These are phyloP conservation scores for Neoboletus brunneissimus DNA, from an alignment of 768 basidiomycete species.

Conservation along the genomic window DNA sequence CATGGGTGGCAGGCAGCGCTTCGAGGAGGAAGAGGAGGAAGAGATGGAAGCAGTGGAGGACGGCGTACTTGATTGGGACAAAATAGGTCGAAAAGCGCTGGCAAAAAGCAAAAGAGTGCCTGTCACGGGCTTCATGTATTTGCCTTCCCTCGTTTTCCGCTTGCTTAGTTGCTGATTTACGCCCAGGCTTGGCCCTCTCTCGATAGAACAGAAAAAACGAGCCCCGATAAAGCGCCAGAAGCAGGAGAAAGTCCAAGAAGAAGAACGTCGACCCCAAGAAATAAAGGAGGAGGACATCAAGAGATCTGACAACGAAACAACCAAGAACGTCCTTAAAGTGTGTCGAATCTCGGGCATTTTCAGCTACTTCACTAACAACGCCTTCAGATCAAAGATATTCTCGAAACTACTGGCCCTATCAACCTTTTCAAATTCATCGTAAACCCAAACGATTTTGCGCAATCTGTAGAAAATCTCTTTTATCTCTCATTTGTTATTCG, in stretches of 20 bases:
- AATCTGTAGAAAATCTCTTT: conserved; percentile 96
- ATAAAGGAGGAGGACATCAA: conserved; percentile 80
- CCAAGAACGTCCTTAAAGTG: conserved; percentile 77
- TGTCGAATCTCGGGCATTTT: conserved; percentile 23
- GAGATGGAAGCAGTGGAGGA: conserved; percentile 55
- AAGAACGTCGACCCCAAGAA: conserved; percentile 72
- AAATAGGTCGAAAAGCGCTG: conserved; percentile 79
- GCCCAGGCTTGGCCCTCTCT: conserved; percentile 88
- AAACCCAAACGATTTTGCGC: conserved; percentile 87
- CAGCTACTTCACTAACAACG: not conserved
- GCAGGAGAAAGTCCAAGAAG: conserved; percentile 69
- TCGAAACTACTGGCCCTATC: conserved; percentile 48
- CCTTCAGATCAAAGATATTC: conserved; percentile 57
- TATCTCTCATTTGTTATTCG: conserved; percentile 91
- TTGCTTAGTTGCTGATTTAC: conserved; percentile 14
- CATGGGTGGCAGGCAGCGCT: conserved; percentile 68
- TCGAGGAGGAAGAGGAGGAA: conserved; percentile 44
- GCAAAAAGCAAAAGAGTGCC: conserved; percentile 78
- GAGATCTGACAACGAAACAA: conserved; percentile 84
- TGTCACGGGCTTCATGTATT: conserved; percentile 83
- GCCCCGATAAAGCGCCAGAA: conserved; percentile 55
- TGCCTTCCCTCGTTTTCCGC: conserved; percentile 22
- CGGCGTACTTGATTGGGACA: conserved; percentile 72
- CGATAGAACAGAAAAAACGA: conserved; percentile 81
- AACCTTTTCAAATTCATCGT: conserved; percentile 87